Evolutionary conservation across 345 rosid species (phyloP).

Genomic region (Euphorbia peplus): DNA sequence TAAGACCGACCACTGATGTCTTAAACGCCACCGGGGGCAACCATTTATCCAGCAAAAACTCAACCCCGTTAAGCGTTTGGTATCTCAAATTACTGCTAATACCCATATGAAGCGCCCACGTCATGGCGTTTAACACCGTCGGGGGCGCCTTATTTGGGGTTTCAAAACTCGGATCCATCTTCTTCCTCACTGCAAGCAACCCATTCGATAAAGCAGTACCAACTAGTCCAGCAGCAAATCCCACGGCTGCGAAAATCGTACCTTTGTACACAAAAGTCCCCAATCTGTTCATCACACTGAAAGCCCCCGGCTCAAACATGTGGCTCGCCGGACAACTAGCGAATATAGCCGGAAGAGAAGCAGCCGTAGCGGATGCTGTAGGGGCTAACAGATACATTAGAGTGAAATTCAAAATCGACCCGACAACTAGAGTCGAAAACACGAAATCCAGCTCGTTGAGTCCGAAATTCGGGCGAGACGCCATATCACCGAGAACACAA

Average conservation of each 20-base stretch:
- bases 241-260: slow-evolving; percentile 74
- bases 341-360: slow-evolving; percentile 64
- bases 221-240: slow-evolving; percentile 87
- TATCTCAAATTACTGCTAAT: slow-evolving; percentile 86
- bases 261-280: slow-evolving; percentile 90
- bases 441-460: slow-evolving; percentile 92
- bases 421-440: slow-evolving; percentile 85
- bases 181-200: slow-evolving; percentile 81
- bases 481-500: slow-evolving; percentile 91
- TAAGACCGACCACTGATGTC: slow-evolving; percentile 73
- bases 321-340: slow-evolving; percentile 78
- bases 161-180: slow-evolving; percentile 85
- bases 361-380: slow-evolving; percentile 40
- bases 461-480: slow-evolving; percentile 94
- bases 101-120: slow-evolving; percentile 97
- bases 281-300: slow-evolving; percentile 41
- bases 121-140: slow-evolving; percentile 66
- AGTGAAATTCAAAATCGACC: slow-evolving; percentile 77
- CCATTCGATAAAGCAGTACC: slow-evolving; percentile 85
- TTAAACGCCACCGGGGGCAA: slow-evolving; percentile 65
- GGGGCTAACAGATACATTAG: slow-evolving; percentile 96
- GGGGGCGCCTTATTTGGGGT: slow-evolving; percentile 94
- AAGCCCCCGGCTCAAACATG: slow-evolving; percentile 87
- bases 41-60: slow-evolving; percentile 63
- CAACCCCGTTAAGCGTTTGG: slow-evolving; percentile 81